Conservation (phyloP, 495 filamentous ascomycete species). For the Letharia lupina region DNA sequence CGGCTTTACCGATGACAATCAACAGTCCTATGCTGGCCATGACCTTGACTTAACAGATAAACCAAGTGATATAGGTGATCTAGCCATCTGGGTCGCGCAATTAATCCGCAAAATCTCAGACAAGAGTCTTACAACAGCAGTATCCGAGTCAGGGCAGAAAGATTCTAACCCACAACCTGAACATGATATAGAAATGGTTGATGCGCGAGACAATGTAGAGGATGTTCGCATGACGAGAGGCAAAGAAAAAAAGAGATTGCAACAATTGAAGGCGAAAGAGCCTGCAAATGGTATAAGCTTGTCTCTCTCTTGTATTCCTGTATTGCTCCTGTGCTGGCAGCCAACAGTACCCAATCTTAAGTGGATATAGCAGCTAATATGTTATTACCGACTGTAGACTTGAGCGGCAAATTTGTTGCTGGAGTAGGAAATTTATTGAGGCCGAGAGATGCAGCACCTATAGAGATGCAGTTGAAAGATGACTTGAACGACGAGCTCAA, state of each 20-base stretch:
- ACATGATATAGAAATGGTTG: not conserved
- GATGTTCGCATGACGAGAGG: constrained; percentile 2
- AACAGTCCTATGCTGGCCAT: not conserved
- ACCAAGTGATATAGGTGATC: not conserved
- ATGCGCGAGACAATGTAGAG: not conserved
- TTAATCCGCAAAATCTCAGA: not conserved
- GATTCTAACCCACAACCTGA: not conserved
- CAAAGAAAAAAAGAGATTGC: constrained; percentile 2
- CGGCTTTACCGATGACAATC: not conserved
- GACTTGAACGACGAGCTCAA: not conserved
- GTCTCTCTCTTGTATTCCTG: not conserved
- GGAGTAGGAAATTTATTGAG: not conserved
- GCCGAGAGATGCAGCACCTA: not conserved
- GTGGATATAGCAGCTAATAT: not conserved
- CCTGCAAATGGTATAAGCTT: not conserved
- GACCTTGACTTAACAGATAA: not conserved
- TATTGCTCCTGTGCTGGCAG: not conserved
- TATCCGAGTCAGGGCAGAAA: not conserved
- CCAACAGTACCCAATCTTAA: too few relatives aligned
- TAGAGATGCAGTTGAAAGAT: not conserved
- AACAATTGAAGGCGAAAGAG: not conserved
- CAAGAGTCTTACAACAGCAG: not conserved
- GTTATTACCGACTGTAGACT: not conserved
- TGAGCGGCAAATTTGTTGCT: not conserved
- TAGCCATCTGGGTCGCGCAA: constrained; percentile 2